These are phyloP conservation scores for Hura crepitans DNA, from an alignment of 441 rosid species.

Conservation along the genomic window DNA sequence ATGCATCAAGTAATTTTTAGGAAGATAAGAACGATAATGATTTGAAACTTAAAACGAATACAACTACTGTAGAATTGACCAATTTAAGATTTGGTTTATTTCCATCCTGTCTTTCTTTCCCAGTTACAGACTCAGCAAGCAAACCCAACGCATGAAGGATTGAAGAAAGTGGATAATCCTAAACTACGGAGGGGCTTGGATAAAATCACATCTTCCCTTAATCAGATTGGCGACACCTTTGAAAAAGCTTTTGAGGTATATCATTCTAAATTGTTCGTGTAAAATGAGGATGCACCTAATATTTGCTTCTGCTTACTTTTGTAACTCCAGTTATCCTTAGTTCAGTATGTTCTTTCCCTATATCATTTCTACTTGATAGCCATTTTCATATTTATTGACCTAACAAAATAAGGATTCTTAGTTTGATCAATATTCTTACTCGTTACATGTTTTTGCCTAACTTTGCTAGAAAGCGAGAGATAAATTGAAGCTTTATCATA, in stretches of 20 bases:
- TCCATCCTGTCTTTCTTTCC: neutral
- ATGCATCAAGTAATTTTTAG: neutral
- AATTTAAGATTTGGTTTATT: neutral
- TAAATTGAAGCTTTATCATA: neutral
- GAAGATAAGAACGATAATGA: neutral
- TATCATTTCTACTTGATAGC: neutral
- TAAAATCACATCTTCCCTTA: conserved; percentile 61
- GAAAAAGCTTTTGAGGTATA: conserved; percentile 82
- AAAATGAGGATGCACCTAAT: neutral
- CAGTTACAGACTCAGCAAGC: conserved; percentile 31
- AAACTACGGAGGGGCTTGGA: conserved; percentile 63
- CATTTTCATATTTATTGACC: neutral
- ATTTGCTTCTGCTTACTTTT: conserved; percentile 6
- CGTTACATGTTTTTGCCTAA: neutral
- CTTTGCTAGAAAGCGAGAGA: neutral
- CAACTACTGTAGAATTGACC: neutral
- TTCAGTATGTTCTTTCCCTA: neutral
- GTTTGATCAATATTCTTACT: neutral
- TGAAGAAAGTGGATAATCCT: conserved; percentile 64
- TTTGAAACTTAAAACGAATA: neutral
- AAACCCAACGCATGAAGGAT: conserved; percentile 32
- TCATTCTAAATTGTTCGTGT: conserved; percentile 2
- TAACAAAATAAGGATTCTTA: neutral
- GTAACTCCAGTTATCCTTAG: neutral
- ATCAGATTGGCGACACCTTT: conserved; percentile 75